A percentile compares a stretch with the other conserved stretches of the same genome.
Evolutionary conservation across 306 rosid genomes (phyloP).

Genomic region (Dalbergia cultrata): DNA sequence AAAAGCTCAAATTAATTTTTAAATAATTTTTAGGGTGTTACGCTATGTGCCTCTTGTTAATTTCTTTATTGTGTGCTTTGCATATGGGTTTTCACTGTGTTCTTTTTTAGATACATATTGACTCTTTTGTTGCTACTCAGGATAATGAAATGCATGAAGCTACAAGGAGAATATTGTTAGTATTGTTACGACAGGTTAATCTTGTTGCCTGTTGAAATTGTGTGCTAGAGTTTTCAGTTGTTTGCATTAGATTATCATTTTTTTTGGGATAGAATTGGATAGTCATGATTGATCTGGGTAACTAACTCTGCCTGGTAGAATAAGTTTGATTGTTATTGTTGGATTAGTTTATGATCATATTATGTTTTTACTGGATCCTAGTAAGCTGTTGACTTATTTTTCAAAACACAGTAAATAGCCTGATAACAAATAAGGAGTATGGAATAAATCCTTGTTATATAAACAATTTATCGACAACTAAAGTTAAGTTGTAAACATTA

Average conservation of each 20-base stretch:
- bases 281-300: constrained; percentile 2
- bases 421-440: no score
- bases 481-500: no score
- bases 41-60: constrained; percentile 10
- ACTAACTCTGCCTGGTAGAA: no score
- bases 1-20: no score
- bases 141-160: constrained; percentile 92
- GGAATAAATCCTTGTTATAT: no score
- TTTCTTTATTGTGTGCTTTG: constrained; percentile 19
- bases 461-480: constrained; percentile 5
- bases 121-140: constrained; percentile 86
- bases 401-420: constrained; percentile 6
- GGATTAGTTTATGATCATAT: constrained; percentile 6
- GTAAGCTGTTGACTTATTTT: constrained; percentile 6
- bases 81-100: constrained; percentile 21
- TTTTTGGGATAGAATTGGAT: constrained; percentile 6
- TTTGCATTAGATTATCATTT: constrained; percentile 17
- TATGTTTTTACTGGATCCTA: constrained; percentile 11
- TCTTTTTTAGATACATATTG: constrained; percentile 59
- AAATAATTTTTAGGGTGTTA: no score
- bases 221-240: constrained; percentile 6
- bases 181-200: constrained; percentile 60
- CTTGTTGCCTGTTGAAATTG: constrained; percentile 30
- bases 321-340: neutral
- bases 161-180: constrained; percentile 83